Conservation (phyloP, 2,329 filamentous ascomycete genomes). For the Colletotrichum trifolii region DNA sequence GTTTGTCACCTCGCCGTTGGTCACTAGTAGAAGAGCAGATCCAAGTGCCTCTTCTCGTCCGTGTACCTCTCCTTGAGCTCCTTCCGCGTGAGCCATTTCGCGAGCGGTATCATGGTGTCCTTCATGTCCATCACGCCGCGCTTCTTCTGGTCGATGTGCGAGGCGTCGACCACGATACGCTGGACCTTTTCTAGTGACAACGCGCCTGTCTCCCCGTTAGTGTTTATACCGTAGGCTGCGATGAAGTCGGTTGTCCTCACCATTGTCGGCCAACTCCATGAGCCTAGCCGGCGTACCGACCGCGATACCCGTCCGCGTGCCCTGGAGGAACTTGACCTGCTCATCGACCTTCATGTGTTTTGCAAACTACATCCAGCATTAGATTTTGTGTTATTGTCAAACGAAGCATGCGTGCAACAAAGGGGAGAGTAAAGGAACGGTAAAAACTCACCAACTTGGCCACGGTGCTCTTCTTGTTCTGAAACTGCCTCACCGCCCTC, state of each 20-base stretch:
- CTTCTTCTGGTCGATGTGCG: slow-evolving; percentile 95
- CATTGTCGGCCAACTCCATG: slow-evolving; percentile 83
- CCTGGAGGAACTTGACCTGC: slow-evolving; percentile 79
- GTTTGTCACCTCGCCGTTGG: not conserved
- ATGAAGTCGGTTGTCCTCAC: slow-evolving; percentile 54
- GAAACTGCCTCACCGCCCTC: slow-evolving; percentile 79
- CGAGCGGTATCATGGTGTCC: slow-evolving; percentile 85
- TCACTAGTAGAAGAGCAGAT: slow-evolving; percentile 71
- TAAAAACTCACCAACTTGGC: slow-evolving; percentile 75
- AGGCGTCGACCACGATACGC: slow-evolving; percentile 88
- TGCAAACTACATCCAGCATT: slow-evolving; percentile 71
- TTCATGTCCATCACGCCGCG: slow-evolving; percentile 94
- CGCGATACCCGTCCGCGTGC: slow-evolving; percentile 80
- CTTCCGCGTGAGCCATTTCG: slow-evolving; percentile 76
- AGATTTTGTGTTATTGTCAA: slow-evolving; percentile 8
- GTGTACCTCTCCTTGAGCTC: slow-evolving; percentile 79
- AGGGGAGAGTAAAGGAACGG: not conserved
- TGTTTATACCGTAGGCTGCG: not conserved
- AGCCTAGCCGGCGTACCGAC: slow-evolving; percentile 90
- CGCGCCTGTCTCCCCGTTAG: slow-evolving; percentile 60
- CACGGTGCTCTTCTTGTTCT: slow-evolving; percentile 80
- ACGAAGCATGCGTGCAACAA: not conserved
- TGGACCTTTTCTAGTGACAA: slow-evolving; percentile 78
- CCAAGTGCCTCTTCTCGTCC: slow-evolving; percentile 66
- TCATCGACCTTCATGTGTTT: slow-evolving; percentile 98